Evolutionary conservation across 2,329 filamentous ascomycete species (phyloP).

Genomic region (Sclerotinia sclerotiorum): DNA sequence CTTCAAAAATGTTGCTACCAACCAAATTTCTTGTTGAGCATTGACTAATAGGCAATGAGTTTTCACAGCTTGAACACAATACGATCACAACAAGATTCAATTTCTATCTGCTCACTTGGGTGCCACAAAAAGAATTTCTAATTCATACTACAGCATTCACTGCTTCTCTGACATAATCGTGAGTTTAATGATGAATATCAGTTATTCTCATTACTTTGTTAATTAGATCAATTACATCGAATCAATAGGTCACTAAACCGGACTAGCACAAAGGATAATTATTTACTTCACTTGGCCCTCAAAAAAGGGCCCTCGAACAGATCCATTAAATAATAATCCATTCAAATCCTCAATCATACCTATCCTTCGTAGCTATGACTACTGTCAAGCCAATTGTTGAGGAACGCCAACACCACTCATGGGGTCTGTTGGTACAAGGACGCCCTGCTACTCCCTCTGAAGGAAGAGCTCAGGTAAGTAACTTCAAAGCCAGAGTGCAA

Average conservation of each 20-base stretch:
- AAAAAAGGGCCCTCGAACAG: not conserved
- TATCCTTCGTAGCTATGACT: not conserved
- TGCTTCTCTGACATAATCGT: not conserved
- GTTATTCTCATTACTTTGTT: not conserved
- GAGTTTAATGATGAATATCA: not conserved
- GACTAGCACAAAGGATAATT: not conserved
- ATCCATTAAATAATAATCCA: not conserved
- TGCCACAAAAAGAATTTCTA: not conserved
- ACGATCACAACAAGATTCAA: not conserved
- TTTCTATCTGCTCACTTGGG: not conserved
- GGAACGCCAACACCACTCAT: conserved; percentile 21
- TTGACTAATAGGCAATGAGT: not conserved
- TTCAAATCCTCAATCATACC: not conserved
- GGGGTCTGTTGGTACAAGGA: conserved; percentile 35
- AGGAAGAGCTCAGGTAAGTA: conserved; percentile 34
- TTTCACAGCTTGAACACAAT: not conserved
- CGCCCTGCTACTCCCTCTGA: conserved; percentile 35
- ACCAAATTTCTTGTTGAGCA: not conserved
- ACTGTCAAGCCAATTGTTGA: conserved; percentile 13
- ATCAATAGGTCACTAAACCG: not conserved
- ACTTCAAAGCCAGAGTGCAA: not conserved
- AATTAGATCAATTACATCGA: not conserved
- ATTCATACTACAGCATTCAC: not conserved
- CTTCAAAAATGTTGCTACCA: not conserved
- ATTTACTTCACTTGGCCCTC: not conserved